Conservation (phyloP, 306 rosid species). For the Heteromeles arbutifolia region DNA sequence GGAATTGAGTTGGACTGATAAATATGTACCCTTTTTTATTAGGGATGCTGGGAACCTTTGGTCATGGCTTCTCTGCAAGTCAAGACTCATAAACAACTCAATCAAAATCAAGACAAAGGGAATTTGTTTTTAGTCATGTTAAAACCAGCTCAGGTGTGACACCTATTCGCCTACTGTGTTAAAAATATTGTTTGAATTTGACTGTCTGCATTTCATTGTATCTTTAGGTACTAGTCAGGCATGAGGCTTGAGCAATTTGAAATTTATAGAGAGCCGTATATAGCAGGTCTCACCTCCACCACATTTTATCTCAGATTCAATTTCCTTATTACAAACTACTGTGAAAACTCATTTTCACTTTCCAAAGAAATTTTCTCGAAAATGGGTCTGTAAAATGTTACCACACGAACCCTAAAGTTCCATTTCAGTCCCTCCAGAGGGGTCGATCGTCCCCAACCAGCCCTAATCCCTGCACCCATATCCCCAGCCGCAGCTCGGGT, state of each 20-base stretch:
- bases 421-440: conserved; percentile 31
- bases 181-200: conserved; percentile 4
- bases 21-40: neutral
- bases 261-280: neutral
- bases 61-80: neutral
- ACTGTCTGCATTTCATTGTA: neutral
- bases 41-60: neutral
- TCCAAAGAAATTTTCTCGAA: too few species aligned
- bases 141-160: neutral
- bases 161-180: neutral
- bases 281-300: neutral
- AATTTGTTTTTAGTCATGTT: neutral
- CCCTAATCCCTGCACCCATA: conserved; percentile 35
- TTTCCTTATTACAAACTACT: neutral
- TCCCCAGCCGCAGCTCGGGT: conserved; percentile 12
- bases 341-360: neutral
- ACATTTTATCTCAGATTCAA: neutral
- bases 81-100: neutral
- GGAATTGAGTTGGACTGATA: neutral
- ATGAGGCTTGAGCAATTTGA: neutral
- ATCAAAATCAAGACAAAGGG: neutral
- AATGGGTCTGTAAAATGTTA: too few species aligned
- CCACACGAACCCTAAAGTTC: too few species aligned
- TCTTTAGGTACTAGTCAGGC: neutral
- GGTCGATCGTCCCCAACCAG: conserved; percentile 15